Percentiles rank a stretch among this genome's conserved stretches.
Evolutionary conservation across 2,329 filamentous ascomycete species (phyloP).

Genomic region (Diaporthe helianthi): DNA sequence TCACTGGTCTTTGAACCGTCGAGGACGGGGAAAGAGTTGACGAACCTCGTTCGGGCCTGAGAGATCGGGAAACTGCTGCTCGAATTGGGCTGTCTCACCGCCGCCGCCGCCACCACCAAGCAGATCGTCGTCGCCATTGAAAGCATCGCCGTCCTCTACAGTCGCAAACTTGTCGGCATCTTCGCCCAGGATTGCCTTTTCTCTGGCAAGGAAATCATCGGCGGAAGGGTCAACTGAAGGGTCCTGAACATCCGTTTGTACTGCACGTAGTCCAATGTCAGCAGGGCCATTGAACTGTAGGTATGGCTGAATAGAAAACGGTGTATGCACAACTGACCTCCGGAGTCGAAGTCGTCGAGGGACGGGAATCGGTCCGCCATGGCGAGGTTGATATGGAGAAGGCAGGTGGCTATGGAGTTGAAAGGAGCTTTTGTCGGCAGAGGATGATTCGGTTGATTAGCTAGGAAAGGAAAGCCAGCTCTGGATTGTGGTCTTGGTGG

Average conservation of each 20-base stretch:
- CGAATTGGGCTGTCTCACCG: conserved; percentile 66
- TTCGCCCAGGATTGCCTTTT: conserved; percentile 88
- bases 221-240: conserved; percentile 65
- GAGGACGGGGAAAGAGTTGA: background rate
- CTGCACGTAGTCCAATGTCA: conserved; percentile 51
- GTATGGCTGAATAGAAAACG: conserved; percentile 28
- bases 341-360: conserved; percentile 77
- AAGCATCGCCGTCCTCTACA: conserved; percentile 71
- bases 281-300: conserved; percentile 36
- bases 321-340: conserved; percentile 52
- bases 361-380: conserved; percentile 85
- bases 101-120: conserved; percentile 71
- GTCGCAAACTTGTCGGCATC: conserved; percentile 91
- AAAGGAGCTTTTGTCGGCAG: background rate
- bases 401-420: background rate
- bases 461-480: background rate
- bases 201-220: conserved; percentile 89
- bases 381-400: conserved; percentile 37
- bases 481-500: conserved; percentile 7
- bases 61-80: conserved; percentile 90
- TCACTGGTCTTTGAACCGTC: too few relatives aligned
- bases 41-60: conserved; percentile 70
- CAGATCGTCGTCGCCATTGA: conserved; percentile 75
- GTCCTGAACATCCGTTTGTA: conserved; percentile 70
- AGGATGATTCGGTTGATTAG: background rate